These are phyloP conservation scores for Takashimella koratensis DNA, from an alignment of 1,284 basidiomycete species.

Conservation along the genomic window DNA sequence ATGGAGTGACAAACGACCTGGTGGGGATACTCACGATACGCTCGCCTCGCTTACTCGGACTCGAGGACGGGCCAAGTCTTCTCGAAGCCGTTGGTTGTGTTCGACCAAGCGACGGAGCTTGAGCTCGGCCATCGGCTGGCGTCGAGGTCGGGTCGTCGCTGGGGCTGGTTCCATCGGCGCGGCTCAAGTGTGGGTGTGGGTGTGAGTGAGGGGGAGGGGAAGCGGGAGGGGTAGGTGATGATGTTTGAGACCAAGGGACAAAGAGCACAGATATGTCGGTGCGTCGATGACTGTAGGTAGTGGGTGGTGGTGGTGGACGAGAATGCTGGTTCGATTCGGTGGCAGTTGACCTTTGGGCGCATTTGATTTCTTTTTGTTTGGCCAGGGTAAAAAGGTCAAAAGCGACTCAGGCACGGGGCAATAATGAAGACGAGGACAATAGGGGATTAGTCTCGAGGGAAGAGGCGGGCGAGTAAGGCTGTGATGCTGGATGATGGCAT, in stretches of 20 bases:
- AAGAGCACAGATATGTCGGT: neutral
- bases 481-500: too few species aligned
- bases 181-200: neutral
- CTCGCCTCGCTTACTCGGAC: slow-evolving; percentile 87
- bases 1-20: neutral
- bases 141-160: slow-evolving; percentile 17
- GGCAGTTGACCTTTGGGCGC: too few species aligned
- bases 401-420: too few species aligned
- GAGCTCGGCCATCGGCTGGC: slow-evolving; percentile 79
- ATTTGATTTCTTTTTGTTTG: too few species aligned
- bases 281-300: too few species aligned
- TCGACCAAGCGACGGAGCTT: slow-evolving; percentile 88
- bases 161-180: neutral
- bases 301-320: too few species aligned
- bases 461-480: too few species aligned
- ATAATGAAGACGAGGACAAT: too few species aligned
- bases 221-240: neutral
- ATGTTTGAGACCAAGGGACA: neutral
- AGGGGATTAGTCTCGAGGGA: too few species aligned
- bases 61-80: slow-evolving; percentile 82
- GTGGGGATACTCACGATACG: slow-evolving; percentile 61
- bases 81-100: slow-evolving; percentile 84
- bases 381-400: too few species aligned
- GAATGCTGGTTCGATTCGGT: too few species aligned
- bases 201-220: neutral